Evolutionary conservation across 306 rosid genomes (phyloP), one percentile per base, ranked within the genome.

Genomic region (Quercus bicolor): DNA sequence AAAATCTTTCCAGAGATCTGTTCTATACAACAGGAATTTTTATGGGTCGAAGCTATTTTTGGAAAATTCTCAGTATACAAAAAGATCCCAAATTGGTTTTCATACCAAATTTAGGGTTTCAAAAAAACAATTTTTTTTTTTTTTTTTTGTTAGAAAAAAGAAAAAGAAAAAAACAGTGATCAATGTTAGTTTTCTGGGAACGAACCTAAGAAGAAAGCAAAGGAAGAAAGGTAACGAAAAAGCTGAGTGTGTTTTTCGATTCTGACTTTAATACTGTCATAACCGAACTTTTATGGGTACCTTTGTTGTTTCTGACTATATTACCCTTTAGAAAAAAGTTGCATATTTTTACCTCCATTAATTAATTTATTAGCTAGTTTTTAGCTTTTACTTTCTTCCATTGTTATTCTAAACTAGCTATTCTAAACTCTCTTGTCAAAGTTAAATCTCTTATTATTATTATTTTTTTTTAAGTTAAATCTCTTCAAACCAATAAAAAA

Each of bases 211-310:
- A 77, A n/a, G 34, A 29, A 21, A 52, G 61, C 57, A 66, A 68
- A 78, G 80, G 77, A 80, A 86, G 76, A 73, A 76, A 64, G 84
- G 57, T 45, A 60, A 77, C 77, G 70, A 68, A 65, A 75, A 56
- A 72, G 76, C 54, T 21, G 74, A 70, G 80, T 72, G 80, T 13
- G 62, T 48, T 28, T 61, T 69, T 79, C 56, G 83, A 77, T 80
- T 83, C 83, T 60, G 87, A 83, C 87, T 85, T 74, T 48, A 48
- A 66, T 26, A 16, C 37, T 65, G 77, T 79, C 78, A 80, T 57
- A 86, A 75, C 69, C 72, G 24, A 52, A 34, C 9, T 53, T 79
- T 72, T 76, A 77, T 79, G 78, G 73, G 11, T 23, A 56, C 45
- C 13, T 71, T 66, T 31, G 5, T 13, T 56, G 0, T 48, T 70